Conservation (phyloP, 2,329 filamentous ascomycete genomes). For the Fusarium buharicum region DNA sequence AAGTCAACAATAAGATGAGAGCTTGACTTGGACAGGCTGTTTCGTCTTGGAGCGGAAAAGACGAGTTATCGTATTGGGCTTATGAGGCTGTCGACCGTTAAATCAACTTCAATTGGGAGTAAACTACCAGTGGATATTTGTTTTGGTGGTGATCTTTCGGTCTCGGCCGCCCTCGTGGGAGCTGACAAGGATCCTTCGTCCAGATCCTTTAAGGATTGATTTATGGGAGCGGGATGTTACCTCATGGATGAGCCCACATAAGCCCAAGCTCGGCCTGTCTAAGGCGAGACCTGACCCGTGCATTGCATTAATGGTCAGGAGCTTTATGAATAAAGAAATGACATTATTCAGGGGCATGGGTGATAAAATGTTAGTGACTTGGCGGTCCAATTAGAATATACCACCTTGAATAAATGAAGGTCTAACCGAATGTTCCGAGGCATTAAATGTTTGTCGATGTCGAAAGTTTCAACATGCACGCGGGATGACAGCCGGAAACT, state of each 20-base stretch:
- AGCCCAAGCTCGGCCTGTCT: not conserved
- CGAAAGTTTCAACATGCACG: slow-evolving; percentile 2
- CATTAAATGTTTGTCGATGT: slow-evolving; percentile 7
- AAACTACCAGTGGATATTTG: not conserved
- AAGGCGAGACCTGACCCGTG: not conserved
- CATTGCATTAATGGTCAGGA: slow-evolving; percentile 15
- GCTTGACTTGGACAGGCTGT: not conserved
- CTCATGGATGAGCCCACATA: not conserved
- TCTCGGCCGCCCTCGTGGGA: slow-evolving; percentile 5
- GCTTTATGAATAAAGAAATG: slow-evolving; percentile 6
- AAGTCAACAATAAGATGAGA: no score
- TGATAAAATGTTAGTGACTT: not conserved
- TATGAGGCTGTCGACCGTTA: slow-evolving; percentile 17
- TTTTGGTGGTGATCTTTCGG: not conserved
- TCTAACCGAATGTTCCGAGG: slow-evolving; percentile 2
- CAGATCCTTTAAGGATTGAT: not conserved
- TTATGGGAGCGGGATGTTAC: not conserved
- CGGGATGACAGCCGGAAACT: not conserved
- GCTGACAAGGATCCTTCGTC: slow-evolving; percentile 12
- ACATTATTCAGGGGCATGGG: slow-evolving; percentile 11
- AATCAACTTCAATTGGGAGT: slow-evolving; percentile 27
- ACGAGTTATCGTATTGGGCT: not conserved
- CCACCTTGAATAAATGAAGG: not conserved
- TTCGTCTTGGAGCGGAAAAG: slow-evolving; percentile 24
- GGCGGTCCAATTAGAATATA: slow-evolving; percentile 3